Conservation (phyloP, 192 early-diverging fungal genomes). For the Rhizophagus prolifer region DNA sequence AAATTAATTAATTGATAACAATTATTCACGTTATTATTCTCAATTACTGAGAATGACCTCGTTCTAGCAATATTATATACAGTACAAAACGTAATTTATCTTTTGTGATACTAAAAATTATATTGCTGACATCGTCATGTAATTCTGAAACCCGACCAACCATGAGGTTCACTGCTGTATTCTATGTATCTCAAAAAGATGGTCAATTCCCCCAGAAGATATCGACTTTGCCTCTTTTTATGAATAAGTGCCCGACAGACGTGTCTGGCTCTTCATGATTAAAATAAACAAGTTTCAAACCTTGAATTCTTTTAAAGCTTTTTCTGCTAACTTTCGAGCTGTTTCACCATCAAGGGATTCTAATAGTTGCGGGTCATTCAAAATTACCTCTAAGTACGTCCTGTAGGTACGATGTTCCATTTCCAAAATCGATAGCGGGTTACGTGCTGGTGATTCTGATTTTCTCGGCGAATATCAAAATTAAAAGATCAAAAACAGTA, state of each 20-base stretch:
- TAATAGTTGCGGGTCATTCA: constrained; percentile 17
- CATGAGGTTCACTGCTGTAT: constrained; percentile 9
- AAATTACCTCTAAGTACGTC: constrained; percentile 22
- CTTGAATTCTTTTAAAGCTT: constrained; percentile 26
- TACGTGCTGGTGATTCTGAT: too few species aligned
- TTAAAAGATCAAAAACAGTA: too few species aligned
- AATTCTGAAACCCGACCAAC: constrained; percentile 15
- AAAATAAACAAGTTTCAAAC: constrained; percentile 1
- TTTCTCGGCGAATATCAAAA: too few species aligned
- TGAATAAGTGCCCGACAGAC: background rate
- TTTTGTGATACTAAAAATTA: constrained; percentile 22
- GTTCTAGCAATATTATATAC: too few species aligned
- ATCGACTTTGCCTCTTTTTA: constrained; percentile 5
- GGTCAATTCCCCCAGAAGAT: constrained; percentile 12
- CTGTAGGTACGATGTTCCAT: constrained; percentile 11
- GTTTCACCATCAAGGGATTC: constrained; percentile 1
- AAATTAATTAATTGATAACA: too few species aligned
- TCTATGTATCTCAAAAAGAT: constrained; percentile 12
- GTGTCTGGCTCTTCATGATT: constrained; percentile 8
- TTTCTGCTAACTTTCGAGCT: constrained; percentile 4
- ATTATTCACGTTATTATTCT: too few species aligned
- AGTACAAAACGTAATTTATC: constrained; percentile 13
- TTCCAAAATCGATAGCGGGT: too few species aligned
- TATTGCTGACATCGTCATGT: constrained; percentile 17
- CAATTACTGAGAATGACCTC: too few species aligned